Evolutionary conservation across 768 basidiomycete species (phyloP), one percentile per base, ranked within the genome.

Genomic region (Serendipita vermifera): DNA sequence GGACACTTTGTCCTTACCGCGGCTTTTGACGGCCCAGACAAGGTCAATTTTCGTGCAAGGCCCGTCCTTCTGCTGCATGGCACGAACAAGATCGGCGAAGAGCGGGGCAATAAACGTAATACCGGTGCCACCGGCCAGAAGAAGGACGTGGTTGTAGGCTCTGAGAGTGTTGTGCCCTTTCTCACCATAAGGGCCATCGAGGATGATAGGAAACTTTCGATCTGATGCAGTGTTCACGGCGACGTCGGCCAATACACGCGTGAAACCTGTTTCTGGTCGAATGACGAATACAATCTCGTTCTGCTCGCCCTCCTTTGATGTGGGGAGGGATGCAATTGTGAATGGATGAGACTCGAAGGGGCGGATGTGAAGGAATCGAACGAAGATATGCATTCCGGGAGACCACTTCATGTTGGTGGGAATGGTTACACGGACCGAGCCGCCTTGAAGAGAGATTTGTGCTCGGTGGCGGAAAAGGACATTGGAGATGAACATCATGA

Each of bases 351-450:
- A 39, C 29, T 41, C 43, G 15, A 60, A 40, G 3, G 57, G 38
- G 5, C 33, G 58, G 27, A 60, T 33, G 24, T 24, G 29, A 24
- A 58, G 20, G 57, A 60, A 60, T 9, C 57, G 57, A 17, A 60
- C 33, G 22, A 60, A 58, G 57, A 54, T 24, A 53, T 60, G 59
- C 38, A 54, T 48, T 15, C 59, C 59, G 5, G 59, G 57, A 24
- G 24, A 11, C 55, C 55, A 55, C 4, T 39, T 36, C 35, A 55
- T 24, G 2, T 39, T 36, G 35, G 55, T 55, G 5, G 55, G 55
- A 22, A 55, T 38, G 15, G 55, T 17, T 15, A 55, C 38, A 13
- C 33, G 33, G 9, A 55, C 35, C 5, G 26, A 20, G 20, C 55
- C 55, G 24, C 27, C 32, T 51, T 51, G 46, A 31, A 51, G 46